Conservation (phyloP, 202 grass and related monocot genomes). For the Schoenoplectus tabernaemontani region DNA sequence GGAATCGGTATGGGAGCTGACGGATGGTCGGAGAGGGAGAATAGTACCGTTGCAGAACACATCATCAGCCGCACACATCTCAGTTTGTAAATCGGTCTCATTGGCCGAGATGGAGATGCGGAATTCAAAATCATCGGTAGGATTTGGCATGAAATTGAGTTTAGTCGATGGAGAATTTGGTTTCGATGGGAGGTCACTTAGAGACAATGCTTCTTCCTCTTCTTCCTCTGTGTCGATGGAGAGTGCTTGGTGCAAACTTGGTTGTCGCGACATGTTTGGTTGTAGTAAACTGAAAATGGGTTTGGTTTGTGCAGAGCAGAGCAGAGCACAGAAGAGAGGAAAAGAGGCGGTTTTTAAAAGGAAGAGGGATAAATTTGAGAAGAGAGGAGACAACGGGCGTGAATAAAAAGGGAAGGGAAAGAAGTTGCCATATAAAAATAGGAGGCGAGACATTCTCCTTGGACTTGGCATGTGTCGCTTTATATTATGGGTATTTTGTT, state of each 20-base stretch:
- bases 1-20: slow-evolving; percentile 14
- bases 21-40: slow-evolving; percentile 55
- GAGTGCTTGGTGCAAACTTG: slow-evolving; percentile 6
- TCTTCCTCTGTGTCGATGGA: slow-evolving; percentile 6
- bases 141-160: not conserved
- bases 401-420: slow-evolving; percentile 3
- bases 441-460: slow-evolving; percentile 3
- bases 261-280: slow-evolving; percentile 18
- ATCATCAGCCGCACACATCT: slow-evolving; percentile 94
- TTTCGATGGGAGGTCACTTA: slow-evolving; percentile 20
- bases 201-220: slow-evolving; percentile 28
- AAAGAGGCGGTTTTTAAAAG: not conserved
- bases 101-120: slow-evolving; percentile 32
- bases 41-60: slow-evolving; percentile 72
- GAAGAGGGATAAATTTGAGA: not conserved
- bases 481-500: slow-evolving; percentile 25
- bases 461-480: slow-evolving; percentile 28
- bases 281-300: not conserved
- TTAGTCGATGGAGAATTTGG: not conserved
- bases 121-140: slow-evolving; percentile 67
- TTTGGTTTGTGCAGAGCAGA: not conserved
- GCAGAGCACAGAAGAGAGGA: not conserved
- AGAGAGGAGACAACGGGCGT: not conserved
- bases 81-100: slow-evolving; percentile 8
- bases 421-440: slow-evolving; percentile 3